A percentile compares a stretch with the other conserved stretches of the same genome.
Conservation (phyloP, 345 rosid species). For the Rhizophora mangle region DNA sequence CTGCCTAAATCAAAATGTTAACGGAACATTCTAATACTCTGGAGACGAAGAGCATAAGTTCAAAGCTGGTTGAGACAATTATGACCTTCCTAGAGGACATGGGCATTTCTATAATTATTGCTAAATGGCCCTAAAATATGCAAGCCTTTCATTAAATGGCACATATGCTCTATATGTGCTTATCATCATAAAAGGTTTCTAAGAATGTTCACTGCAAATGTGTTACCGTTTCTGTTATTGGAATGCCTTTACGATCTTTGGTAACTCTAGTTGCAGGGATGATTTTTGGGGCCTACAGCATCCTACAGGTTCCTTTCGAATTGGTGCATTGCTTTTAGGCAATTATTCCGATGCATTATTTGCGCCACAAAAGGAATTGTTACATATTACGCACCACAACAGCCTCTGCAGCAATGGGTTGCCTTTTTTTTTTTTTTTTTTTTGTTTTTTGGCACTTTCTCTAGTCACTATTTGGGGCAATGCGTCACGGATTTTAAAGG, state of each 20-base stretch:
- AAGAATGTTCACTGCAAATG: slow-evolving; percentile 7
- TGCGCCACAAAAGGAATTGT: slow-evolving; percentile 19
- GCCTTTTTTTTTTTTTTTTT: slow-evolving; percentile 5
- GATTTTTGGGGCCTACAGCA: slow-evolving; percentile 19
- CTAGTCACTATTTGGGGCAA: not conserved
- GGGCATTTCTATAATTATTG: too few species aligned
- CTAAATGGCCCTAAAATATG: not conserved
- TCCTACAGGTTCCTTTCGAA: slow-evolving; percentile 17
- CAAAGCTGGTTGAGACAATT: too few species aligned
- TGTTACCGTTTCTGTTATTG: slow-evolving; percentile 10
- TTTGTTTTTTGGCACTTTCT: too few species aligned
- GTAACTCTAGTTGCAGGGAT: slow-evolving; percentile 9
- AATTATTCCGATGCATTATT: slow-evolving; percentile 16
- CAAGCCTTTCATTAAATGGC: not conserved
- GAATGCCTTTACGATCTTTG: slow-evolving; percentile 3
- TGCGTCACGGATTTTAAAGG: slow-evolving; percentile 15
- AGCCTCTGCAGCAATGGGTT: slow-evolving; percentile 16
- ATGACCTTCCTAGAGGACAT: too few species aligned
- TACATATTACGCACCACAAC: not conserved
- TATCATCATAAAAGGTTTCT: not conserved
- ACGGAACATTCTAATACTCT: too few species aligned
- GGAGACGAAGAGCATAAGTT: too few species aligned
- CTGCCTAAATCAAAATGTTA: too few species aligned
- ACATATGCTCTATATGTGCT: not conserved
- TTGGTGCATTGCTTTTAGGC: not conserved